Conservation (phyloP, 2,329 filamentous ascomycete genomes). For the Amesomyces nigricolor region DNA sequence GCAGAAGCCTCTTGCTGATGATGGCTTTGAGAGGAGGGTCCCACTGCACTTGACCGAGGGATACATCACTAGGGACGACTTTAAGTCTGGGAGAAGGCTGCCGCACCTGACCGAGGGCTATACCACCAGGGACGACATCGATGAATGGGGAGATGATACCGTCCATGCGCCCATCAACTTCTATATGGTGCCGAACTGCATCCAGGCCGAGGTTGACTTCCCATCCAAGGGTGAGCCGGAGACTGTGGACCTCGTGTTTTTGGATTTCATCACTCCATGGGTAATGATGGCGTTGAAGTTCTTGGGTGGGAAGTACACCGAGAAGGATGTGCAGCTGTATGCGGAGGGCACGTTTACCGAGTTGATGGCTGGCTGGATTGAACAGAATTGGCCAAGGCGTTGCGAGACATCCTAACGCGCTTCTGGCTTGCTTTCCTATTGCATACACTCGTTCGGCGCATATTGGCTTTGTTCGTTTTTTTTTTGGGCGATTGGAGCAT, state of each 20-base stretch:
- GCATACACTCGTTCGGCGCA: not conserved
- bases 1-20: constrained; percentile 31
- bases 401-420: constrained; percentile 16
- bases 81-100: constrained; percentile 26
- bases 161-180: constrained; percentile 69
- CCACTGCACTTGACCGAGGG: constrained; percentile 53
- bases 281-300: constrained; percentile 68
- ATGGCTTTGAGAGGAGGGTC: constrained; percentile 27
- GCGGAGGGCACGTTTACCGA: constrained; percentile 51
- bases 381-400: constrained; percentile 46
- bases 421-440: constrained; percentile 23
- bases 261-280: constrained; percentile 85
- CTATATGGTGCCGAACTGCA: constrained; percentile 75
- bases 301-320: constrained; percentile 45
- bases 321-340: constrained; percentile 46
- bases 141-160: constrained; percentile 83
- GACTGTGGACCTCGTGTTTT: constrained; percentile 80
- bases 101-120: constrained; percentile 61
- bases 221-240: constrained; percentile 52
- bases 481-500: not conserved
- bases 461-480: not conserved
- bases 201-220: constrained; percentile 65
- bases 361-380: constrained; percentile 52
- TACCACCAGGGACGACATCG: constrained; percentile 80
- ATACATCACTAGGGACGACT: constrained; percentile 84